These are phyloP conservation scores for Gymnopus androsaceus DNA, from an alignment of 1,284 basidiomycete genomes.

Conservation along the genomic window DNA sequence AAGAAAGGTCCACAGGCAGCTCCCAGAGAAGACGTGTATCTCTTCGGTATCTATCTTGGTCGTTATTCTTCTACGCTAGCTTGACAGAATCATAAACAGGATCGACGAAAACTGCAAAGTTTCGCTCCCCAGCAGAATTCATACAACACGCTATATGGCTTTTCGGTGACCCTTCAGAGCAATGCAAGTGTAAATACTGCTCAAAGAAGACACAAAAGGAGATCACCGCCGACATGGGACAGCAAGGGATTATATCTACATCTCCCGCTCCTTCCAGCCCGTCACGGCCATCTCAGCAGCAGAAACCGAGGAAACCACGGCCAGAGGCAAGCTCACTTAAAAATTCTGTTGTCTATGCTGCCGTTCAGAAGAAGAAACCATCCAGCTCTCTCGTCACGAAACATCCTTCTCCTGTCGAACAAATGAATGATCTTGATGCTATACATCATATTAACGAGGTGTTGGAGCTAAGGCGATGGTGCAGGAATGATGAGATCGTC, in stretches of 20 bases:
- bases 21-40: slow-evolving; percentile 75
- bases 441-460: slow-evolving; percentile 37
- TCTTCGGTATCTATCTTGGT: slow-evolving; percentile 57
- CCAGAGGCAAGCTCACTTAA: slow-evolving; percentile 17
- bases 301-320: slow-evolving; percentile 10
- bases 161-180: slow-evolving; percentile 51
- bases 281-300: neutral
- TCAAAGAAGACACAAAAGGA: slow-evolving; percentile 62
- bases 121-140: slow-evolving; percentile 80
- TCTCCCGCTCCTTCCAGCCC: slow-evolving; percentile 10
- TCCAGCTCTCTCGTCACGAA: slow-evolving; percentile 41
- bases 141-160: slow-evolving; percentile 82
- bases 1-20: slow-evolving; percentile 56
- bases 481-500: slow-evolving; percentile 68
- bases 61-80: neutral
- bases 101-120: slow-evolving; percentile 48
- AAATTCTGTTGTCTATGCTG: slow-evolving; percentile 48
- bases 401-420: slow-evolving; percentile 54
- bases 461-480: slow-evolving; percentile 53
- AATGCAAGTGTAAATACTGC: slow-evolving; percentile 82
- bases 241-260: slow-evolving; percentile 34
- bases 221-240: slow-evolving; percentile 62
- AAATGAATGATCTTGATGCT: slow-evolving; percentile 60
- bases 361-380: slow-evolving; percentile 51
- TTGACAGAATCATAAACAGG: slow-evolving; percentile 28